Evolutionary conservation across 305 asterid species (phyloP), one percentile per base, ranked within the genome.

Genomic region (Euphrasia arctica): DNA sequence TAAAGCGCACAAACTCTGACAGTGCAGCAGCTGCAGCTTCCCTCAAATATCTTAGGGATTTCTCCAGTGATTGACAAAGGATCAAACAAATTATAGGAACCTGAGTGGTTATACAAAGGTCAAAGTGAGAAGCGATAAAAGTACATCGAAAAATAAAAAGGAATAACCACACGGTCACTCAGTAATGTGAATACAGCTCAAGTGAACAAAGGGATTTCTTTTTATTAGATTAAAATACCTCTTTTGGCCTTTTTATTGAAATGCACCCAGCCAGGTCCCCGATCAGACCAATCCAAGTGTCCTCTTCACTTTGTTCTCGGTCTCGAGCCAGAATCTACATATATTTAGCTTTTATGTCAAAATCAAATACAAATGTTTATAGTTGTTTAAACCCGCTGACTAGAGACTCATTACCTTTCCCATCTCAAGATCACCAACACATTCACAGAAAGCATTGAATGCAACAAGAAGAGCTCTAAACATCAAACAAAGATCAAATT

Each of bases 401-500:
- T 63, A 60, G 77, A 78, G 72, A 72, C 43, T 45, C 32, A 18
- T 52, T 78, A 91, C 99, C 97, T 93, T 93, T 55, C 97, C 97
- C 99, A 93, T 90, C 79, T 93, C 99, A 78, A 93, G 85, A 78
- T 93, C 99, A 61, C 99, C 99, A 66, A 90, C 99, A 80, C 99
- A 93, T 78, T 93, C 99, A 74, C 99, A 93, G 78, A 93, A 93
- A 58, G 97, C 91, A 70, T 80, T 90, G 74, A 93, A 93, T 66
- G 96, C 96, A 59, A 83, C 83, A 69, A 88, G 83, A 65, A 88
- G 74, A 18, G 77, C 78, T 18, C 99, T 93, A 81, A 63, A 71
- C 75, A 70, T 43, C 67, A 78, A 72, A 57, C 58, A 64, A 47
- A 51, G 22, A 42, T 56, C 28, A 58, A 54, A 31, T 14, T n/a